These are phyloP conservation scores for Phytopythium ostracodes DNA, from an alignment of 352 stramenopile species.

Conservation along the genomic window DNA sequence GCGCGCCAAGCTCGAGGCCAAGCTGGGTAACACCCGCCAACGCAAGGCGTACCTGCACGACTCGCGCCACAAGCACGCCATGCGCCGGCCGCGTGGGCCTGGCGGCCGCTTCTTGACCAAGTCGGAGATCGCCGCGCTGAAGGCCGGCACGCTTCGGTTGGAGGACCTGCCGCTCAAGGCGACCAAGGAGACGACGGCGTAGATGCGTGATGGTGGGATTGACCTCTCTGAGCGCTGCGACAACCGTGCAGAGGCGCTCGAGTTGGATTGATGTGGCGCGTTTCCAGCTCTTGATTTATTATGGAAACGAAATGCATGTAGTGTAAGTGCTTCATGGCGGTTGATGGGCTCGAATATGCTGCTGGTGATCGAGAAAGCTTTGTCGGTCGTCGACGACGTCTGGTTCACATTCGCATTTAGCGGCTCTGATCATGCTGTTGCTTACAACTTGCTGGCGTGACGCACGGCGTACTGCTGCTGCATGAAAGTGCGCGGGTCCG, in stretches of 20 bases:
- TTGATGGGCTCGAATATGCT: too few species aligned
- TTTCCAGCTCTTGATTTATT: constrained; percentile 1
- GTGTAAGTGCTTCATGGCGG: background rate
- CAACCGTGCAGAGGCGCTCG: background rate
- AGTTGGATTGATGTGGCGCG: background rate
- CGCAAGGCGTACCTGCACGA: constrained; percentile 76
- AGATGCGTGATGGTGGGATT: background rate
- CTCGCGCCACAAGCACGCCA: constrained; percentile 75
- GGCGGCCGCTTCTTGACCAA: constrained; percentile 76
- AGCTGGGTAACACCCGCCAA: constrained; percentile 56
- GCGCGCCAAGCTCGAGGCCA: constrained; percentile 71
- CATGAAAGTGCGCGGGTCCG: constrained; percentile 25
- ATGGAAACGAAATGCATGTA: constrained; percentile 9
- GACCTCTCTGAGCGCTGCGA: background rate
- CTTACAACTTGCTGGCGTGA: constrained; percentile 30
- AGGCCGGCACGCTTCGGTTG: constrained; percentile 57
- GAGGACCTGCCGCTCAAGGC: constrained; percentile 55
- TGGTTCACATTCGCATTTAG: background rate
- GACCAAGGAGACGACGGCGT: constrained; percentile 15
- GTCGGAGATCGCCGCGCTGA: constrained; percentile 72
- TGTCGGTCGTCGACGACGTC: background rate
- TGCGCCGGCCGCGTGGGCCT: constrained; percentile 62
- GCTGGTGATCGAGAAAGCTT: too few species aligned
- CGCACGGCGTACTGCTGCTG: constrained; percentile 34
- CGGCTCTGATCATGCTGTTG: background rate